phyloP scores from a whole-genome alignment of 2,329 filamentous ascomycete genomes.

The Aureobasidium sp. region DNA sequence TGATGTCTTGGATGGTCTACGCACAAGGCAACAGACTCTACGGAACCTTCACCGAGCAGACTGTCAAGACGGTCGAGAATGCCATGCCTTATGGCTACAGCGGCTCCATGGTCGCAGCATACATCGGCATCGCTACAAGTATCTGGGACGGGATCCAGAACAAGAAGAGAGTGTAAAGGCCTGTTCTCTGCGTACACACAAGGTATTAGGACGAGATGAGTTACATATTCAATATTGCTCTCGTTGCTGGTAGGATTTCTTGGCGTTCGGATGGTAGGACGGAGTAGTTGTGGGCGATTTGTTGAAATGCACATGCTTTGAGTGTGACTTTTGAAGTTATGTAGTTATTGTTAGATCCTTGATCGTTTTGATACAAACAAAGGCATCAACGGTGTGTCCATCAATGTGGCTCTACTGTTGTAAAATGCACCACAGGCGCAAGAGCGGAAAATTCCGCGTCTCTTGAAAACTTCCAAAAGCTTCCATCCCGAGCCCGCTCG shows the following conservation, averaged over 20 bases:
- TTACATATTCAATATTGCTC: neutral
- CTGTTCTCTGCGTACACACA: neutral
- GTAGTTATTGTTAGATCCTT: neutral
- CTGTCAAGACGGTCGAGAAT: constrained; percentile 56
- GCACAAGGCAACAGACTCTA: constrained; percentile 57
- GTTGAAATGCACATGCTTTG: neutral
- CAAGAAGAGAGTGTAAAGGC: constrained; percentile 30
- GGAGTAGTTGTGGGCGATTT: neutral
- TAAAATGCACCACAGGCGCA: neutral
- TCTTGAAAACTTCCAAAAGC: neutral
- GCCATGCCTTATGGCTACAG: constrained; percentile 66
- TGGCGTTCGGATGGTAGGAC: neutral
- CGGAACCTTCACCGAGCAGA: constrained; percentile 53
- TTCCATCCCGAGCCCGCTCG: neutral
- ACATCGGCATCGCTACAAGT: constrained; percentile 61
- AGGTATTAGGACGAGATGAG: neutral
- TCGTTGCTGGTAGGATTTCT: neutral
- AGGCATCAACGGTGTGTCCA: neutral
- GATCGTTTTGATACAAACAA: neutral
- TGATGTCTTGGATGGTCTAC: constrained; percentile 77
- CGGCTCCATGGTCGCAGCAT: constrained; percentile 61
- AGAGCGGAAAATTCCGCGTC: neutral
- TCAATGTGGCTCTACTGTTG: neutral
- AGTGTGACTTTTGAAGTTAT: neutral
- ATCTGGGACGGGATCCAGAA: constrained; percentile 72